A percentile compares a stretch with the other conserved stretches of the same genome.
Conservation (phyloP, 176 grass and related monocot species). For the Avena insularis region DNA sequence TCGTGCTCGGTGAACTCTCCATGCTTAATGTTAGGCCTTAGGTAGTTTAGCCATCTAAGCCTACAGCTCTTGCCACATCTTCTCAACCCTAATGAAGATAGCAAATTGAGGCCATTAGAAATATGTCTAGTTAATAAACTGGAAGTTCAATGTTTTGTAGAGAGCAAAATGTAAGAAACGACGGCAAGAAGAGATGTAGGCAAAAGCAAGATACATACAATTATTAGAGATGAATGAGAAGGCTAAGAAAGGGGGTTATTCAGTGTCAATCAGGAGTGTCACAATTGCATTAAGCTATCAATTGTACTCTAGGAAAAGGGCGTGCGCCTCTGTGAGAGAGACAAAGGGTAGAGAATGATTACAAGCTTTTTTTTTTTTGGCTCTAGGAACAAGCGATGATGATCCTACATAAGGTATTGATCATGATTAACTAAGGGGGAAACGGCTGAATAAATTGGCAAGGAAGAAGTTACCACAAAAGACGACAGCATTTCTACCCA, state of each 20-base stretch:
- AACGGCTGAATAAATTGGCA: background rate
- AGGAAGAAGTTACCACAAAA: background rate
- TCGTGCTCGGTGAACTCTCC: slow-evolving; percentile 90
- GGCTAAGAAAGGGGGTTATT: background rate
- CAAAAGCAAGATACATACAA: background rate
- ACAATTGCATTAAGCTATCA: slow-evolving; percentile 8
- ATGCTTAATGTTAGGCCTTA: slow-evolving; percentile 95
- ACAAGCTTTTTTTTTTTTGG: background rate
- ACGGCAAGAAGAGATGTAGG: background rate
- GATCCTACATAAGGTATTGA: background rate
- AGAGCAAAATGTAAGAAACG: background rate
- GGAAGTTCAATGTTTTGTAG: background rate
- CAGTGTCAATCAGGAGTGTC: background rate
- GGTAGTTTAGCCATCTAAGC: slow-evolving; percentile 94
- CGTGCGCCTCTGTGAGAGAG: background rate
- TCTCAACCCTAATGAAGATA: slow-evolving; percentile 60
- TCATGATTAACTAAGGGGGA: background rate
- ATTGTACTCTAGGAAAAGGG: slow-evolving; percentile 22
- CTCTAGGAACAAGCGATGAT: background rate
- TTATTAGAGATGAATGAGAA: background rate
- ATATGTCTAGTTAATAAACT: background rate
- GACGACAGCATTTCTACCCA: slow-evolving; percentile 1
- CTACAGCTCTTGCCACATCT: slow-evolving; percentile 99
- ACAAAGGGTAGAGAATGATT: background rate
- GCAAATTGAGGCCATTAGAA: background rate